Evolutionary conservation across 306 rosid genomes (phyloP), one percentile per base, ranked within the genome.

Genomic region (Betula pendula): DNA sequence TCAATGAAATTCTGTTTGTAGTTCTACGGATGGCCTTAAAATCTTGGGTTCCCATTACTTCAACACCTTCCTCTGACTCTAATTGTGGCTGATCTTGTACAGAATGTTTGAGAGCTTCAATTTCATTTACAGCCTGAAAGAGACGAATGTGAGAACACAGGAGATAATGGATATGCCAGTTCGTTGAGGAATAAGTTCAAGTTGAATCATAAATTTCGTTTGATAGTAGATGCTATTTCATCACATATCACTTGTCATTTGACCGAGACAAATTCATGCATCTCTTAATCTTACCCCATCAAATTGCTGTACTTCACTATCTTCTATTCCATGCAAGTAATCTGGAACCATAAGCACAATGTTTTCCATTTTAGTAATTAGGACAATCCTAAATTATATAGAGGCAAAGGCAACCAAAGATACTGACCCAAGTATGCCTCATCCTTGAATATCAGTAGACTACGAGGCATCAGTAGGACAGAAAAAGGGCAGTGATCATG

Each of bases 391-490:
- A 59, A 69, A 73, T 49, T n/a, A 65, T 47, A 79, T 19, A 0
- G 8, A 40, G 33, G 62, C 11, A 74, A 42, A 9, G 33, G 15
- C 53, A 68, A 56, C 77, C n/a, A 68, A 81, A 52, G 50, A 73
- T 25, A 80, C 80, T 20, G 72, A 91, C 98, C 98, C 8, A 94
- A 82, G 84, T 94, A 94, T 68, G 94, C 96, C 38, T 84, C 62
- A 31, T 94, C 97, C 89, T 94, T 91, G 82, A 94, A 94, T 79
- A 94, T 86, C 81, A 94, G 87, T 68, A 94, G 81, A 77, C 97
- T 90, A 66, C 91, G 77, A 15, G 97, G 98, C 98, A 91, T 90
- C 83, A 94, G 74, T 35, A 90, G 60, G 48, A 91, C 70, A 17
- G 94, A 85, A 84, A 86, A 88, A 2, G 89, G 90, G 14, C 16